A percentile compares a stretch with the other conserved stretches of the same genome.
Evolutionary conservation across 2,329 filamentous ascomycete genomes (phyloP).

Genomic region (Colletotrichum sp.): DNA sequence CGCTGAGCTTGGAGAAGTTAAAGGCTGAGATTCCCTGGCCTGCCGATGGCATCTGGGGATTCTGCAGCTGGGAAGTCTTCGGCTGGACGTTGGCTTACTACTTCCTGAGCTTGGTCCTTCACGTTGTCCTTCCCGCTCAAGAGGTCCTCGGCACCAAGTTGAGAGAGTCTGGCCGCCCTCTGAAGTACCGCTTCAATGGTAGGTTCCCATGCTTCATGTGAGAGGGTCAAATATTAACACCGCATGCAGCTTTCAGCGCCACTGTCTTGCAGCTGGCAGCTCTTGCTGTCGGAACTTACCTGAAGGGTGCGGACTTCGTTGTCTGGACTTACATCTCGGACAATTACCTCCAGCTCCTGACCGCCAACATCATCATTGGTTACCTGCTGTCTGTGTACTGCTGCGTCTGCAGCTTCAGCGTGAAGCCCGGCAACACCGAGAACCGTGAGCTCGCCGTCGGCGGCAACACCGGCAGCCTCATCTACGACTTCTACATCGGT

Average conservation of each 20-base stretch:
- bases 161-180: slow-evolving; percentile 64
- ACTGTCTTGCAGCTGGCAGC: slow-evolving; percentile 9
- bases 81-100: slow-evolving; percentile 78
- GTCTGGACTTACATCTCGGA: slow-evolving; percentile 77
- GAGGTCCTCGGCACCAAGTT: slow-evolving; percentile 72
- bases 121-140: slow-evolving; percentile 75
- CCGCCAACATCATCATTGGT: slow-evolving; percentile 68
- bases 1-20: slow-evolving; percentile 70
- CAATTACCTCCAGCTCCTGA: slow-evolving; percentile 72
- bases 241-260: not conserved
- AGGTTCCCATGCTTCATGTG: slow-evolving; percentile 11
- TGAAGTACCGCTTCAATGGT: slow-evolving; percentile 83
- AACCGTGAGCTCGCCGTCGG: slow-evolving; percentile 70
- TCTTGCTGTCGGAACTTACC: slow-evolving; percentile 59
- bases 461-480: slow-evolving; percentile 69
- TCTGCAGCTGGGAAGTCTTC: slow-evolving; percentile 71
- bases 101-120: slow-evolving; percentile 71
- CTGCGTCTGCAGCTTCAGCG: slow-evolving; percentile 69
- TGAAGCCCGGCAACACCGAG: slow-evolving; percentile 64
- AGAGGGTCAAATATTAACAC: not conserved
- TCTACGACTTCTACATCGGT: slow-evolving; percentile 81
- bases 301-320: slow-evolving; percentile 69
- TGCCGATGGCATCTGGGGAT: slow-evolving; percentile 65
- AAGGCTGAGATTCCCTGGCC: slow-evolving; percentile 82
- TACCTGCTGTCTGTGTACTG: slow-evolving; percentile 64